These are phyloP conservation scores for Tubosaeta brunneosetosa DNA, from an alignment of 768 basidiomycete genomes.

Conservation along the genomic window DNA sequence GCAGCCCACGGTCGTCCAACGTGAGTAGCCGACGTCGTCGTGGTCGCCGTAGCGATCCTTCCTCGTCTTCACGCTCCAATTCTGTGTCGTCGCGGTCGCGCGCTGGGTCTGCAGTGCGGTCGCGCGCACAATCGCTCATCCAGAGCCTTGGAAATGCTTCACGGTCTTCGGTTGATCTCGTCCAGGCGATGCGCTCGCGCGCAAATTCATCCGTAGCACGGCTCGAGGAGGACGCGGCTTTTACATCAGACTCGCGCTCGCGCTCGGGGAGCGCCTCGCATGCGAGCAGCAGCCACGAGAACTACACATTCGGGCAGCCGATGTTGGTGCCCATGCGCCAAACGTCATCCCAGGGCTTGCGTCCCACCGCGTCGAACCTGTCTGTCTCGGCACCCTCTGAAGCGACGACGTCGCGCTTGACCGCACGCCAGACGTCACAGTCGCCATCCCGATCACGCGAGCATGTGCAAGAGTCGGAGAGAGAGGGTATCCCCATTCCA, in stretches of 20 bases:
- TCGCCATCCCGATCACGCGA: constrained; percentile 1
- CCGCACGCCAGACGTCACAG: constrained; percentile 13
- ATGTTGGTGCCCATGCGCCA: constrained; percentile 33
- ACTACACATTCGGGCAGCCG: constrained; percentile 70
- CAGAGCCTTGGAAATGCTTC: constrained; percentile 61
- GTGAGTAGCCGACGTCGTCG: constrained; percentile 32
- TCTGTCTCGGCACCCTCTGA: constrained; percentile 26
- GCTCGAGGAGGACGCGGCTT: constrained; percentile 51
- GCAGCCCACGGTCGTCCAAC: constrained; percentile 41
- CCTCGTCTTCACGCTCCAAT: constrained; percentile 29
- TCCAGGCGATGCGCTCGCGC: constrained; percentile 46
- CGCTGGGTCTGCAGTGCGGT: constrained; percentile 52
- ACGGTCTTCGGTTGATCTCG: constrained; percentile 55
- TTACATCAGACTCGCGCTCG: constrained; percentile 33
- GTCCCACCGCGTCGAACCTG: constrained; percentile 12
- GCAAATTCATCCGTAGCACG: constrained; percentile 67
- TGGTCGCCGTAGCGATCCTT: constrained; percentile 35
- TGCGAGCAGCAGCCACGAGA: constrained; percentile 48
- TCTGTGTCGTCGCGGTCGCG: constrained; percentile 37
- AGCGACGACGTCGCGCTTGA: constrained; percentile 21
- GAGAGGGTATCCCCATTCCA: constrained; percentile 25
- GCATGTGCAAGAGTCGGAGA: constrained; percentile 7
- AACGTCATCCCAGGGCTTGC: constrained; percentile 16
- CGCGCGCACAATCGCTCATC: constrained; percentile 62
- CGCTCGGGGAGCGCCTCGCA: constrained; percentile 45